Evolutionary conservation across 2,329 filamentous ascomycete genomes (phyloP).

Genomic region (Byssochlamys sp.): DNA sequence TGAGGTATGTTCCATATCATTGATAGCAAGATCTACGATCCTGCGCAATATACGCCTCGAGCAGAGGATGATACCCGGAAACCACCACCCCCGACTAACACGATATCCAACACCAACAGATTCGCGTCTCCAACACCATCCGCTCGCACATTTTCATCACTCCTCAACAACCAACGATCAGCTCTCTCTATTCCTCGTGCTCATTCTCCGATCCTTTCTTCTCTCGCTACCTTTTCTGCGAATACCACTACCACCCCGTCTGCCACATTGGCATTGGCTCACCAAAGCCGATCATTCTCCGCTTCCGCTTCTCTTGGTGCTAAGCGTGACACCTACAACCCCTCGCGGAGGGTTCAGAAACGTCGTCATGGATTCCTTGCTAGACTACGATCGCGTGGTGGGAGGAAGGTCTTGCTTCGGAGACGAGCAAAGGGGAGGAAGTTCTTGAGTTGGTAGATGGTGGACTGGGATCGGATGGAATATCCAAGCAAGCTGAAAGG

Average conservation of each 20-base stretch:
- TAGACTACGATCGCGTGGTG: constrained; percentile 43
- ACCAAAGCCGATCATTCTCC: constrained; percentile 33
- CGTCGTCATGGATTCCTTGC: constrained; percentile 52
- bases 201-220: constrained; percentile 22
- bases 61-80: neutral
- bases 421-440: constrained; percentile 46
- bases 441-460: constrained; percentile 42
- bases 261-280: constrained; percentile 11
- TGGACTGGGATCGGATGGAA: neutral
- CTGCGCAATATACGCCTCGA: neutral
- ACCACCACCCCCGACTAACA: neutral
- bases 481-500: neutral
- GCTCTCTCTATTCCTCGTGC: constrained; percentile 31
- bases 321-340: constrained; percentile 48
- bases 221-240: constrained; percentile 7
- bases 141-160: constrained; percentile 19
- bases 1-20: neutral
- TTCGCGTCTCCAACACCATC: neutral
- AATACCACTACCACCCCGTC: constrained; percentile 10
- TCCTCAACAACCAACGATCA: constrained; percentile 22
- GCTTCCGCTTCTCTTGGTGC: constrained; percentile 33
- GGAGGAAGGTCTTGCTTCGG: constrained; percentile 45
- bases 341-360: constrained; percentile 52
- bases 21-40: neutral
- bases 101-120: neutral